Percentiles rank a stretch among this genome's conserved stretches.
Evolutionary conservation across 805 yeast genomes (phyloP).

Genomic region (Metschnikowia santaceciliae): DNA sequence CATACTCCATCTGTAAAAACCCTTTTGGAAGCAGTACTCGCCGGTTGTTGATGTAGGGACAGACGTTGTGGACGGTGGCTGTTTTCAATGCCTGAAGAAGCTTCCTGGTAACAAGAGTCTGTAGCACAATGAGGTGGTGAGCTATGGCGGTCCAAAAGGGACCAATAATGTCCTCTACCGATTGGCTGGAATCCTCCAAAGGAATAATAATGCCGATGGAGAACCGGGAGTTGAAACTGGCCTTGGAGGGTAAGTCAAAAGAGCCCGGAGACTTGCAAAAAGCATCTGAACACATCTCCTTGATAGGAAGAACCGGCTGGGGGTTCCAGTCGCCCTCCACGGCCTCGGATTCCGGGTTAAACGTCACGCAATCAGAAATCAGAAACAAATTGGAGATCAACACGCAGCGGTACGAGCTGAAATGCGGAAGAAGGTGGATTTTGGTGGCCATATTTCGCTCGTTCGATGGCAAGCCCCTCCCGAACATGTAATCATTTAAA

Average conservation of each 20-base stretch:
- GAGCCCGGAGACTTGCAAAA: slow-evolving; percentile 2
- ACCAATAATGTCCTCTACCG: slow-evolving; percentile 39
- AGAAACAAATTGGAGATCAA: slow-evolving; percentile 45
- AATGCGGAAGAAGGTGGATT: slow-evolving; percentile 44
- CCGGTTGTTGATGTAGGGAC: slow-evolving; percentile 28
- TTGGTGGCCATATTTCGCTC: slow-evolving; percentile 44
- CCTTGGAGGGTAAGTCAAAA: slow-evolving; percentile 2
- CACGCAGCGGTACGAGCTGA: slow-evolving; percentile 33
- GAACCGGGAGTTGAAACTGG: slow-evolving; percentile 33
- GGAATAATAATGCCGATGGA: slow-evolving; percentile 50
- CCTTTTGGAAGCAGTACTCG: slow-evolving; percentile 36
- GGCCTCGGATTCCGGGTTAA: slow-evolving; percentile 1
- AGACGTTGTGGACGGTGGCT: slow-evolving; percentile 12
- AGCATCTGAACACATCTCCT: slow-evolving; percentile 16
- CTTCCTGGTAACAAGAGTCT: slow-evolving; percentile 36
- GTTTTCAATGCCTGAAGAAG: slow-evolving; percentile 25
- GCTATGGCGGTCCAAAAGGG: slow-evolving; percentile 49
- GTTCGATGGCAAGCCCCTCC: slow-evolving; percentile 50
- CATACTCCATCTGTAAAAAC: slow-evolving; percentile 41
- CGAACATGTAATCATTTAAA: slow-evolving; percentile 51
- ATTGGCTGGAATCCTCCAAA: slow-evolving; percentile 26
- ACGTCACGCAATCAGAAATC: slow-evolving; percentile 24
- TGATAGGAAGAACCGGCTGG: slow-evolving; percentile 34
- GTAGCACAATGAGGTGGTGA: slow-evolving; percentile 36
- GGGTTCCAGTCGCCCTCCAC: slow-evolving; percentile 37